Percentiles rank a stretch among this genome's conserved stretches.
phyloP scores from a whole-genome alignment of 2,329 filamentous ascomycete genomes.

The Lecanicillium sp. region DNA sequence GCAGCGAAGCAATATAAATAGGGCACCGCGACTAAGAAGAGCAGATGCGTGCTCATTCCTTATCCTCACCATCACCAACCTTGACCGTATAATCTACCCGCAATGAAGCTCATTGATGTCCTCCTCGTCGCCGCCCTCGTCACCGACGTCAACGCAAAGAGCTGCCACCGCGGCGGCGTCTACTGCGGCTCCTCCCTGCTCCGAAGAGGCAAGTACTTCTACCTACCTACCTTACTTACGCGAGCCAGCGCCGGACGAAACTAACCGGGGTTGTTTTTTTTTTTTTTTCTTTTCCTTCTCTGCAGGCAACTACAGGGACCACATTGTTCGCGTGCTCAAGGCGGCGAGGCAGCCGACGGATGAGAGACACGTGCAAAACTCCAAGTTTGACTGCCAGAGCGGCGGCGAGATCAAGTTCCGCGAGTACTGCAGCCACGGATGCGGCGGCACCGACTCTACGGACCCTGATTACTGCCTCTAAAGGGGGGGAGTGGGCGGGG shows the following conservation, averaged over 20 bases:
- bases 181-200: slow-evolving; percentile 7
- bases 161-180: slow-evolving; percentile 4
- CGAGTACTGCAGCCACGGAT: not conserved
- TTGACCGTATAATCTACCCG: not conserved
- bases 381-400: not conserved
- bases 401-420: not conserved
- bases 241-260: not conserved
- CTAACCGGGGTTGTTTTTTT: no score
- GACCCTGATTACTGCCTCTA: slow-evolving; percentile 8
- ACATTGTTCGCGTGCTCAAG: not conserved
- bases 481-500: not conserved
- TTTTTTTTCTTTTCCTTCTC: not conserved
- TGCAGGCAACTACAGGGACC: slow-evolving; percentile 1
- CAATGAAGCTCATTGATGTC: not conserved
- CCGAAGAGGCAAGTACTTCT: not conserved
- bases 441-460: not conserved
- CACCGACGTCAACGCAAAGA: not conserved
- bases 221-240: not conserved
- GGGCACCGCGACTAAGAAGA: not conserved
- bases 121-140: not conserved
- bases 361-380: not conserved
- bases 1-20: no score
- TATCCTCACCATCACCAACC: not conserved
- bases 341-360: not conserved
- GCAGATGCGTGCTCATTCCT: not conserved